Percentiles rank a stretch among this genome's conserved stretches.
Conservation (phyloP, 1,284 basidiomycete species). For the Somion occarium region DNA sequence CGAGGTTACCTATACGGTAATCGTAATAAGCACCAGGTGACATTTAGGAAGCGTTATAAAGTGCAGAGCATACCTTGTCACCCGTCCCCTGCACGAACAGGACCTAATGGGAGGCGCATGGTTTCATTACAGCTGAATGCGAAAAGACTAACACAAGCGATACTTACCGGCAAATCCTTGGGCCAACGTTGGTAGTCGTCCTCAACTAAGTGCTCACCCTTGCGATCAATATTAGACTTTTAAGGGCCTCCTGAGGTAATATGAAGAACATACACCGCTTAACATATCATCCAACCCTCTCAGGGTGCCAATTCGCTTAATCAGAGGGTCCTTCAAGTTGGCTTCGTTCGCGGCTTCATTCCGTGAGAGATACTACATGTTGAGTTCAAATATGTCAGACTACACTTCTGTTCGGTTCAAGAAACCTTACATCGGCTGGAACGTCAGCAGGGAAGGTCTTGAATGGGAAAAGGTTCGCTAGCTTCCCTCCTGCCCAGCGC, state of each 20-base stretch:
- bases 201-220: slow-evolving; percentile 61
- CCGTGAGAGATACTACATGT: slow-evolving; percentile 59
- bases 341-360: slow-evolving; percentile 54
- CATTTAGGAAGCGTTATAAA: too few species aligned
- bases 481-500: slow-evolving; percentile 49
- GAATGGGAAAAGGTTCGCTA: slow-evolving; percentile 45
- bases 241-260: background rate
- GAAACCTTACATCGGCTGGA: slow-evolving; percentile 43
- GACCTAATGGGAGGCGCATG: too few species aligned
- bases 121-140: too few species aligned
- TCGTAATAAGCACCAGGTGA: background rate
- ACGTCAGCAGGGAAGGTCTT: slow-evolving; percentile 58
- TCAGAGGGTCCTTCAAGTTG: slow-evolving; percentile 62
- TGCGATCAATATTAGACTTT: background rate
- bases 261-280: slow-evolving; percentile 40
- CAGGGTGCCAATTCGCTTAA: slow-evolving; percentile 58
- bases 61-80: too few species aligned
- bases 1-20: slow-evolving; percentile 48
- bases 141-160: too few species aligned
- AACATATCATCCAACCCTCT: slow-evolving; percentile 74
- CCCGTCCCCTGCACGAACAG: slow-evolving; percentile 73
- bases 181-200: slow-evolving; percentile 66
- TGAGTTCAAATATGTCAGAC: too few species aligned
- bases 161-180: slow-evolving; percentile 46
- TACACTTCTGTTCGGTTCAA: too few species aligned